Percentiles rank a stretch among this genome's conserved stretches.
Conservation (phyloP, 75 land plant genomes). For the Cupressus sempervirens region DNA sequence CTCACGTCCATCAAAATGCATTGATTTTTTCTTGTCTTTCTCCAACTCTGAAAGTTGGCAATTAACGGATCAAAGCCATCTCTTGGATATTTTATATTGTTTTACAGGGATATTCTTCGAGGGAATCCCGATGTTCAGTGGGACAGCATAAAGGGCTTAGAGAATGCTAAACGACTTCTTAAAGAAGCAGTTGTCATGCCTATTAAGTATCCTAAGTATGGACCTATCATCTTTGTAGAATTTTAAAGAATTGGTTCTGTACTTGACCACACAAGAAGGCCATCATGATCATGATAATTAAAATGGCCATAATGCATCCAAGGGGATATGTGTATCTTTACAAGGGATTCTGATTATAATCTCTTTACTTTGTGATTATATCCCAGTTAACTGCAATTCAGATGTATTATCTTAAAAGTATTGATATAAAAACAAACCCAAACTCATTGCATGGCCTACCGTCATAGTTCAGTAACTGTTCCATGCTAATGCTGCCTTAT, state of each 20-base stretch:
- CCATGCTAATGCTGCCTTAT: not conserved
- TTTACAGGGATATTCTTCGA: slow-evolving; percentile 74
- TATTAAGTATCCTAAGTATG: slow-evolving; percentile 94
- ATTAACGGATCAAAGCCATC: not conserved
- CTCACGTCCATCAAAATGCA: not conserved
- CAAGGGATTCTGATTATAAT: not conserved
- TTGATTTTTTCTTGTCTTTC: not conserved
- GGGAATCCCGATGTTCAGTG: slow-evolving; percentile 94
- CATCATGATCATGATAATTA: not conserved
- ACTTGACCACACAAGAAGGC: not conserved
- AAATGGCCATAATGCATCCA: not conserved
- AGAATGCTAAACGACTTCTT: slow-evolving; percentile 85
- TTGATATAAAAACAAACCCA: not conserved
- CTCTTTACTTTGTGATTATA: not conserved
- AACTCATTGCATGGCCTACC: not conserved
- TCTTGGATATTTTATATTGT: not conserved
- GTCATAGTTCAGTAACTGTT: not conserved
- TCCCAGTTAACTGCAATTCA: not conserved
- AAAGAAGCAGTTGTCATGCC: slow-evolving; percentile 99
- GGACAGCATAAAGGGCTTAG: slow-evolving; percentile 91
- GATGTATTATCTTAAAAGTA: not conserved
- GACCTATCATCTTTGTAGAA: not conserved
- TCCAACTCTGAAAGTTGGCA: not conserved
- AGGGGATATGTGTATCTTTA: not conserved
- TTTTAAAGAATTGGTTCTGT: not conserved